These are phyloP conservation scores for Anaeromyces robustus DNA, from an alignment of 192 early-diverging fungal genomes.

Conservation along the genomic window DNA sequence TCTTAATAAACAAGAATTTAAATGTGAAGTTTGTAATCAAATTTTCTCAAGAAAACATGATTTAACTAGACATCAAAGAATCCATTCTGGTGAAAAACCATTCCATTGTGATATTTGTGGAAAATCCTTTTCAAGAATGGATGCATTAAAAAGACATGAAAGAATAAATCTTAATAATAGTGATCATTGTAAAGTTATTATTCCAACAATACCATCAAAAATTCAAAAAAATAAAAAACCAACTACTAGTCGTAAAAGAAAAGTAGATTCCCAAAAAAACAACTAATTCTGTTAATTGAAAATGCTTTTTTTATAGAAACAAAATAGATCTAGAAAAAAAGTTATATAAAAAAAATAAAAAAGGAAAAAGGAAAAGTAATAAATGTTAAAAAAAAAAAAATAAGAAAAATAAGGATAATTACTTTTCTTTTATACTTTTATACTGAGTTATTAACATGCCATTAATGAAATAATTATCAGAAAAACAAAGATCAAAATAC, in stretches of 20 bases:
- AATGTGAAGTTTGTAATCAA: background rate
- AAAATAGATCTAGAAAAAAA: too few relatives aligned
- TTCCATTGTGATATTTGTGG: conserved; percentile 55
- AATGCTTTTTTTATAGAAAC: too few relatives aligned
- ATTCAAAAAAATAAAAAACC: background rate
- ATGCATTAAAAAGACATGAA: conserved; percentile 50
- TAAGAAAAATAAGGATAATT: too few relatives aligned
- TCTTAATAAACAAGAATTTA: background rate
- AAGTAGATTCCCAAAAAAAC: background rate
- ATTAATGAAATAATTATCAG: too few relatives aligned
- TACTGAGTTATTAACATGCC: too few relatives aligned
- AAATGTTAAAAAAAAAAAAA: too few relatives aligned
- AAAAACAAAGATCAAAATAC: too few relatives aligned
- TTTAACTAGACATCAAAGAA: conserved; percentile 36
- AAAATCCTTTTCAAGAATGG: conserved; percentile 55
- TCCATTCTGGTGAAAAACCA: conserved; percentile 63
- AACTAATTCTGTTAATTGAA: too few relatives aligned
- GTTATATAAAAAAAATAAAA: too few relatives aligned
- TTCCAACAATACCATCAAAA: background rate
- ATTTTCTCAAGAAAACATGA: background rate
- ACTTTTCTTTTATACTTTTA: too few relatives aligned
- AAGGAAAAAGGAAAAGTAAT: too few relatives aligned
- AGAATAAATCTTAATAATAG: background rate
- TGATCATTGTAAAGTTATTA: background rate
- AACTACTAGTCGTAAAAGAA: background rate